Percentiles rank a stretch among this genome's conserved stretches.
Conservation (phyloP, 2,329 filamentous ascomycete genomes). For the Alternaria sp. region DNA sequence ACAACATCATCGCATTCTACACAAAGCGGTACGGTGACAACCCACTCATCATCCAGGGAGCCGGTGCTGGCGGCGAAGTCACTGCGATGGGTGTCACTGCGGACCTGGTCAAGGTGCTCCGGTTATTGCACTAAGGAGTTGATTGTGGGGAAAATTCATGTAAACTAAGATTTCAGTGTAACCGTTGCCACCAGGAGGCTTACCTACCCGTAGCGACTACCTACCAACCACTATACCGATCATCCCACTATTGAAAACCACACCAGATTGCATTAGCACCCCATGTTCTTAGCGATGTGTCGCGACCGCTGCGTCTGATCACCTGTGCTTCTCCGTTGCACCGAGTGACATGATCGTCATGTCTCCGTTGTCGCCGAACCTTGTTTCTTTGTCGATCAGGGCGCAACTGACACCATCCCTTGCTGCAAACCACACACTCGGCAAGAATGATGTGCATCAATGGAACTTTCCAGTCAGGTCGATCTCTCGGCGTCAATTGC, state of each 20-base stretch:
- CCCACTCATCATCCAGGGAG: conserved; percentile 92
- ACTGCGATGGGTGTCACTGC: conserved; percentile 98
- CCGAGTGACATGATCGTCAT: background rate
- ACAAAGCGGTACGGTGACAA: conserved; percentile 92
- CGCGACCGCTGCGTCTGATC: background rate
- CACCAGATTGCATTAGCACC: background rate
- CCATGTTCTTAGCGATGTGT: background rate
- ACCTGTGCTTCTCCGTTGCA: background rate
- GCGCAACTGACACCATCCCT: background rate
- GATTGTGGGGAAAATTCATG: background rate
- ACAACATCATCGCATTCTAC: conserved; percentile 99
- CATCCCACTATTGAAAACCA: background rate
- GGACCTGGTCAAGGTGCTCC: conserved; percentile 88
- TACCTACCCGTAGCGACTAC: background rate
- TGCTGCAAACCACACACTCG: conserved; percentile 2
- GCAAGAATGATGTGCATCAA: conserved; percentile 1
- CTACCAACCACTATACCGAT: background rate
- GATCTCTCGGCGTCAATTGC: background rate
- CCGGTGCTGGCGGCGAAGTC: conserved; percentile 91
- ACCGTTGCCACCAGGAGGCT: background rate
- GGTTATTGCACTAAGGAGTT: conserved; percentile 65
- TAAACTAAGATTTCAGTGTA: background rate
- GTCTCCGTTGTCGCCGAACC: background rate
- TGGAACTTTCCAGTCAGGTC: background rate
- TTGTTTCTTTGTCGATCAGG: background rate